A percentile compares a stretch with the other conserved stretches of the same genome.
phyloP scores from a whole-genome alignment of 106 monocot genomes.

The Phalaenopsis equestris region DNA sequence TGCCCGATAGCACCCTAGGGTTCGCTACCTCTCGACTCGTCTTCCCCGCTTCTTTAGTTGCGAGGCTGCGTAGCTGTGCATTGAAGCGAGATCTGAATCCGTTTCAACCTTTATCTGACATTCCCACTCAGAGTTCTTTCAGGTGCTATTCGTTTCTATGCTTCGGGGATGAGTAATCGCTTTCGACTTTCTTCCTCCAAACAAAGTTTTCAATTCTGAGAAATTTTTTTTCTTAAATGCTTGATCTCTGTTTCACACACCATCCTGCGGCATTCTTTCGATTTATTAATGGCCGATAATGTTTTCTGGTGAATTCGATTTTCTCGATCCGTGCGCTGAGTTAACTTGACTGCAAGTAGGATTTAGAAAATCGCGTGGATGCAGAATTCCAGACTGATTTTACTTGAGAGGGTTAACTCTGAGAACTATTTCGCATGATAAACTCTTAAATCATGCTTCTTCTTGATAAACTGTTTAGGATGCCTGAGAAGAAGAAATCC shows the following conservation, averaged over 20 bases:
- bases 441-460: too few relatives aligned
- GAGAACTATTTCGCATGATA: too few relatives aligned
- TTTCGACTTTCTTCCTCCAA: neutral
- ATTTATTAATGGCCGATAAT: neutral
- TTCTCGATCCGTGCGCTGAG: neutral
- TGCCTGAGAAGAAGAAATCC: too few relatives aligned
- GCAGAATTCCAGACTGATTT: too few relatives aligned
- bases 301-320: neutral
- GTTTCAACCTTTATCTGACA: neutral
- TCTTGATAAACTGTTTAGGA: too few relatives aligned
- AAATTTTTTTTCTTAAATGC: neutral
- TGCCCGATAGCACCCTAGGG: neutral
- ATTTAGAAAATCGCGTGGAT: too few relatives aligned
- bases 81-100: neutral
- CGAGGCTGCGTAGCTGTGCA: neutral
- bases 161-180: neutral
- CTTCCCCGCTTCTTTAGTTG: neutral
- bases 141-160: neutral
- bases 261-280: neutral
- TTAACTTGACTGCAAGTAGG: too few relatives aligned
- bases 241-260: neutral
- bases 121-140: neutral
- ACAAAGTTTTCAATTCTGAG: neutral
- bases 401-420: too few relatives aligned
- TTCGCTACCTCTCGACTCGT: neutral